These are phyloP conservation scores for Piper longum DNA, from an alignment of 164 flowering plant genomes.

Conservation along the genomic window DNA sequence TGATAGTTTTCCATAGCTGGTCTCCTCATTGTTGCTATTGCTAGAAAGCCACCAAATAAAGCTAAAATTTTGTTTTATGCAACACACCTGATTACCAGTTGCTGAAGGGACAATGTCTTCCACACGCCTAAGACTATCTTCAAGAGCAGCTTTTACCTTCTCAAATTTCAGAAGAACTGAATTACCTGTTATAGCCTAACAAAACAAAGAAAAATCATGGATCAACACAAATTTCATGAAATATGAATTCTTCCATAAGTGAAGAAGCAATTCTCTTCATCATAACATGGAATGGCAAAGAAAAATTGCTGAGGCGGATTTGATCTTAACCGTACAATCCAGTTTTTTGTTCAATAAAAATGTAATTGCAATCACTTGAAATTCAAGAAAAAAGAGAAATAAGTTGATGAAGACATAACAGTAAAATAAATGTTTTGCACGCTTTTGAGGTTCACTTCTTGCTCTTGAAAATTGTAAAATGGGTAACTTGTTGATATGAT, in stretches of 20 bases:
- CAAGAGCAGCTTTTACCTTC: conserved; percentile 63
- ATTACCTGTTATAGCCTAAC: conserved; percentile 90
- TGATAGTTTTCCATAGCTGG: too few species aligned
- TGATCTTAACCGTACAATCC: neutral
- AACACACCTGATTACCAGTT: conserved; percentile 69
- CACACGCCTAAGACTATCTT: conserved; percentile 66
- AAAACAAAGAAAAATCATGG: neutral
- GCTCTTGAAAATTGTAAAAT: too few species aligned
- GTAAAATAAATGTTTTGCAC: too few species aligned
- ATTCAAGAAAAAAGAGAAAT: too few species aligned
- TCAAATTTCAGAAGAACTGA: conserved; percentile 79
- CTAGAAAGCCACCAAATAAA: too few species aligned
- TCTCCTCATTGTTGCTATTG: neutral
- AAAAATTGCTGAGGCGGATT: neutral
- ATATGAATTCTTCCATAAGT: neutral
- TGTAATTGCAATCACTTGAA: too few species aligned
- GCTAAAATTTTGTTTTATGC: neutral
- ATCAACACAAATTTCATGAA: neutral
- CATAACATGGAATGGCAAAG: neutral
- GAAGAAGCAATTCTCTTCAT: neutral
- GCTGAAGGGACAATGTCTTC: conserved; percentile 84
- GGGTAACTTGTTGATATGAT: too few species aligned
- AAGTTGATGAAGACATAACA: too few species aligned
- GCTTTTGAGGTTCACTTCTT: too few species aligned
- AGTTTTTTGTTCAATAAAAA: too few species aligned